Base-by-base conservation (phyloP, 495 filamentous ascomycete genomes). In the Bacidia rubella region DNA sequence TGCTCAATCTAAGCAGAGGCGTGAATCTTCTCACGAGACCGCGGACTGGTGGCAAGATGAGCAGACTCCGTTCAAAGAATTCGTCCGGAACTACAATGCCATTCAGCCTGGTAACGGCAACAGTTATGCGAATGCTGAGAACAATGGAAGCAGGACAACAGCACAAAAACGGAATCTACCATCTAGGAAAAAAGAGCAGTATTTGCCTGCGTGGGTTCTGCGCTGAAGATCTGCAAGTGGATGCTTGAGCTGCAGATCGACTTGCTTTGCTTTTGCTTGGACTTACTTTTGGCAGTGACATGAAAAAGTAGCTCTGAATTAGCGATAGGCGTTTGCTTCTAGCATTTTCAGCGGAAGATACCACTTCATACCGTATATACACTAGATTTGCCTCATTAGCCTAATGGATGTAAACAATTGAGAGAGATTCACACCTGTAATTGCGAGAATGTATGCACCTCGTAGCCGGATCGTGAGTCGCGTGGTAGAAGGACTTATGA, bases 21-120 rank as follows among this genome's bases (percentile, higher is more conserved):
- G 41, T 35, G 47, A 12, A 50, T 2, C 0, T 17, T 35, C 47
- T n/a, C 47, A 38, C n/a, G 47, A 43, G 19, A 50, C 38, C 15
- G 24, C 23, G 32, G 47, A 57, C 3, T 57, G 57, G 57, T 57
- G 57, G 54, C 47, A 45, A 22, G 60, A 62, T 52, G 32, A 27
- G 2, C 20, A 54, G 7, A 57, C 54, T 23, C 57, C 60, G 20
- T 62, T 55, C 49, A 59, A 50, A 19, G 45, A 24, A 12, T 62
- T 59, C 22, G 49, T 38, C 7, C 51, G 52, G 38, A 42, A 49
- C 12, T 56, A 57, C 29, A 11, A 39, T 19, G 29, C 54, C 29
- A 60, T 60, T 42, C 53, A 41, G 25, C 49, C 40, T 4, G 60
- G 54, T 15, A 52, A 52, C n/a, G 60, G 60, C 26, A 62, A 62